Evolutionary conservation across 495 filamentous ascomycete species (phyloP), one percentile per base, ranked within the genome.

Genomic region (Daldinia loculata): DNA sequence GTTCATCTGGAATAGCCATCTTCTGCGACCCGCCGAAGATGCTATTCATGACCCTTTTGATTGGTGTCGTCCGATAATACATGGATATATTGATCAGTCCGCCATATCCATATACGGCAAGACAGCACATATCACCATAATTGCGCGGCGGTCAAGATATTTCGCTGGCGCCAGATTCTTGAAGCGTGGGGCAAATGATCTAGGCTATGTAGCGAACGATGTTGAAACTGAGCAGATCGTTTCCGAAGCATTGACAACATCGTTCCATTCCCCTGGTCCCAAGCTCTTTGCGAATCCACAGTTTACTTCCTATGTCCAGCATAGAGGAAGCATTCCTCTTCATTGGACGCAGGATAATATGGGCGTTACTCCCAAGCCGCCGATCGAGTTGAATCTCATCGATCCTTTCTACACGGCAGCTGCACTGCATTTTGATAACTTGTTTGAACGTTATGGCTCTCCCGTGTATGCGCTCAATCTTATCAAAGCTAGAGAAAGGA

Each of bases 171-270:
- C 95, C 26, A 86, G 95, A 3, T 99, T 98, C 70, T 80, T 99
- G 57, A 99, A 99, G 80, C 88, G 95, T 61, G 95, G 95, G 45
- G 91, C 94, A 45, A 99, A 99, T 74, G 96, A 99, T 79, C 74
- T 97, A 61, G 95, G 95, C 22, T 97, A 97, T 79, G 95, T 99
- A 57, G 95, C 95, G 39, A 99, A 99, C 75, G 95, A 99, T 79
- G 95, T 99, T n/a, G 96, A 99, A 80, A 98, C 96, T 5, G 95
- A 99, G 80, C 95, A 99, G 77, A 98, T 99, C 69, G 94, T 98
- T 9, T 94, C 94, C 12, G 96, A 99, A 76, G 90, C 92, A 74
- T 81, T 92, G 34, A 97, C 93, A 2, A 98, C 95, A 2, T 97
- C 95, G 0, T 98, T 99, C 75, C 95, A 99, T 82, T 91, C 91